Evolutionary conservation across 768 basidiomycete genomes (phyloP), one percentile per base, ranked within the genome.

Genomic region (Wakefieldia striispora): DNA sequence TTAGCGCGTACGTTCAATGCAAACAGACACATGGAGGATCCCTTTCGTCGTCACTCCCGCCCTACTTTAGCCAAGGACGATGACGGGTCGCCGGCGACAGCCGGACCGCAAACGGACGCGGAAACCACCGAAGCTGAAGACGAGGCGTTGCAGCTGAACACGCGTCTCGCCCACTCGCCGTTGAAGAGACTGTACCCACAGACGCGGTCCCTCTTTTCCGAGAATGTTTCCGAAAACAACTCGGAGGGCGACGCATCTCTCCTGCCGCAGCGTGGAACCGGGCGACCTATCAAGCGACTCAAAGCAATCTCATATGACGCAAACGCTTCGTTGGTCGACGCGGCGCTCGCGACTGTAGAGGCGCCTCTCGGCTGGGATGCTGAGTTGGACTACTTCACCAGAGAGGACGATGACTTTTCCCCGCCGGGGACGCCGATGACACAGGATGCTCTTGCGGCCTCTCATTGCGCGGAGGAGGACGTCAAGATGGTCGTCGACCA

Each of bases 1-100:
- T 43, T 66, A 14, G 36, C 56, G 33, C 58, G 36, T 14, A 63
- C 65, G 21, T 66, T 67, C 23, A 19, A 57, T n/a, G 65, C 65
- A 3, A 67, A 67, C 41, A 59, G 20, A 26, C 23, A 62, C 10
- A 14, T n/a, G 6, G 54, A 60, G 1, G 19, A 6, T 0, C 14
- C 16, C 7, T 4, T 14, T 23, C 3, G 36, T 3, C 45, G n/a
- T 50, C 45, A 3, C 11, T 16, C 46, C 12, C 51, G 31, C 34
- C 1, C 20, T 16, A 29, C 14, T 9, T 35, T 29, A 7, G 39
- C 23, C 19, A 35, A 13, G 10, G 35, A 31, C 9, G 40, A 47
- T 14, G 35, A 47, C 19, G 14, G 23, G 5, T 53, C 61, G n/a
- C n/a, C n/a, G 31, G 19, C 51, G 12, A 40, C 35, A 1, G 14